phyloP scores from a whole-genome alignment of 208 protist genomes.

The Leishmania tarentolae region DNA sequence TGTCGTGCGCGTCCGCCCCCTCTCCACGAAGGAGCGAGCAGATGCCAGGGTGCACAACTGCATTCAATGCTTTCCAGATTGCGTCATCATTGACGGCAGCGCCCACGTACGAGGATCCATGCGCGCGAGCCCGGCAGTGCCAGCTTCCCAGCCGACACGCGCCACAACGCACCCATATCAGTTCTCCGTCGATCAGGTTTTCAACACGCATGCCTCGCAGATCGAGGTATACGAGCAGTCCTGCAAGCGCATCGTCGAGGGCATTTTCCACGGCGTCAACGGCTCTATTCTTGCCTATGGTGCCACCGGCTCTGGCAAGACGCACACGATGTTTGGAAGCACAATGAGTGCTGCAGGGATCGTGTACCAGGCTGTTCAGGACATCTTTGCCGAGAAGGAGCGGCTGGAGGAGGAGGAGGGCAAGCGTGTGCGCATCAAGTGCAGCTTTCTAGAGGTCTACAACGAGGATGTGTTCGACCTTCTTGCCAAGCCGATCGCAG shows the following conservation, averaged over 20 bases:
- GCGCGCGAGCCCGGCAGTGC: not conserved
- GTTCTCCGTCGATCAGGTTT: constrained; percentile 75
- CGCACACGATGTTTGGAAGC: constrained; percentile 91
- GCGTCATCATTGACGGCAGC: constrained; percentile 54
- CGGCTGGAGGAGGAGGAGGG: constrained; percentile 58
- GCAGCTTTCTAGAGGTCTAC: constrained; percentile 89
- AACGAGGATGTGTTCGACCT: constrained; percentile 91
- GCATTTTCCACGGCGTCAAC: constrained; percentile 82
- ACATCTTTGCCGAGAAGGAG: constrained; percentile 78
- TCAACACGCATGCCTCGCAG: constrained; percentile 69
- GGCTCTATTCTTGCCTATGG: constrained; percentile 89
- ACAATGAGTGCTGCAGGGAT: constrained; percentile 76
- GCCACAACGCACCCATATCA: constrained; percentile 44
- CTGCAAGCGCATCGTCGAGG: constrained; percentile 64
- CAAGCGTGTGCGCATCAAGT: constrained; percentile 57
- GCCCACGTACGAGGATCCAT: not conserved
- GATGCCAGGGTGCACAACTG: constrained; percentile 60
- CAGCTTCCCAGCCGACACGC: constrained; percentile 12
- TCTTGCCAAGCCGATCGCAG: constrained; percentile 28
- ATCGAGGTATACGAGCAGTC: constrained; percentile 74
- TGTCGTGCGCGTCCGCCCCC: constrained; percentile 71
- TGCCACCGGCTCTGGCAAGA: constrained; percentile 89
- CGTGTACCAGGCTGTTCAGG: constrained; percentile 77
- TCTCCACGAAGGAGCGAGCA: constrained; percentile 67
- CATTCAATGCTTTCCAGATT: constrained; percentile 69